Evolutionary conservation across 441 rosid genomes (phyloP).

Genomic region (Jatropha multifida): DNA sequence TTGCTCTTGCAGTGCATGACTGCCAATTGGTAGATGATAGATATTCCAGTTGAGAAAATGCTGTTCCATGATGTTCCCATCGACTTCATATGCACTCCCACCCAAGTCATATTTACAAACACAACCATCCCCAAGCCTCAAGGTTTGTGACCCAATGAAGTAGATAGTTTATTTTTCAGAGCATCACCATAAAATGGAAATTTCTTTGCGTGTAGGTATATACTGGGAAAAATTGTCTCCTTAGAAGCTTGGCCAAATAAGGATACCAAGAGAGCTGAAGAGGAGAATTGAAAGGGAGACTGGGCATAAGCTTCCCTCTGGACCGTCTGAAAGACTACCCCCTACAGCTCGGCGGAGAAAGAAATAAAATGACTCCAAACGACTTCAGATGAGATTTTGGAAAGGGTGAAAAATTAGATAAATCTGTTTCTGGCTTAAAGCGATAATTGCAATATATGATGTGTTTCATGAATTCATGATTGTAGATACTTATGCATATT

Average conservation of each 20-base stretch:
- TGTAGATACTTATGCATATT: too few species aligned
- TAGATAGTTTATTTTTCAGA: not conserved
- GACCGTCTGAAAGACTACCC: slow-evolving; percentile 74
- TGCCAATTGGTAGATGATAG: slow-evolving; percentile 84
- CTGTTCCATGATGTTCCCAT: slow-evolving; percentile 91
- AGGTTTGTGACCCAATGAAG: slow-evolving; percentile 41
- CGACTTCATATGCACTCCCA: slow-evolving; percentile 82
- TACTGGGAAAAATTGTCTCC: slow-evolving; percentile 88
- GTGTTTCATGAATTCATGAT: too few species aligned
- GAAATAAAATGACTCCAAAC: not conserved
- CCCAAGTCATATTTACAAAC: slow-evolving; percentile 50
- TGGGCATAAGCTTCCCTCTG: slow-evolving; percentile 63
- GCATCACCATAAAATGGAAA: not conserved
- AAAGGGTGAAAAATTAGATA: too few species aligned
- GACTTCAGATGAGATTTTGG: too few species aligned
- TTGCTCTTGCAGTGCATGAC: slow-evolving; percentile 64
- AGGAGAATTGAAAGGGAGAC: slow-evolving; percentile 60
- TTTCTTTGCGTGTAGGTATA: slow-evolving; percentile 44
- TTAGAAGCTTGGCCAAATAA: slow-evolving; percentile 75
- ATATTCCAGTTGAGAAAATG: slow-evolving; percentile 72
- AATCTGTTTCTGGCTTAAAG: too few species aligned
- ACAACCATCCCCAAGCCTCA: slow-evolving; percentile 70
- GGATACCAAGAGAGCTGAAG: slow-evolving; percentile 77
- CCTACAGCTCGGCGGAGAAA: slow-evolving; percentile 57
- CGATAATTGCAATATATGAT: too few species aligned